Conservation (phyloP, 805 yeast species). For the Suhomyces sp. region DNA sequence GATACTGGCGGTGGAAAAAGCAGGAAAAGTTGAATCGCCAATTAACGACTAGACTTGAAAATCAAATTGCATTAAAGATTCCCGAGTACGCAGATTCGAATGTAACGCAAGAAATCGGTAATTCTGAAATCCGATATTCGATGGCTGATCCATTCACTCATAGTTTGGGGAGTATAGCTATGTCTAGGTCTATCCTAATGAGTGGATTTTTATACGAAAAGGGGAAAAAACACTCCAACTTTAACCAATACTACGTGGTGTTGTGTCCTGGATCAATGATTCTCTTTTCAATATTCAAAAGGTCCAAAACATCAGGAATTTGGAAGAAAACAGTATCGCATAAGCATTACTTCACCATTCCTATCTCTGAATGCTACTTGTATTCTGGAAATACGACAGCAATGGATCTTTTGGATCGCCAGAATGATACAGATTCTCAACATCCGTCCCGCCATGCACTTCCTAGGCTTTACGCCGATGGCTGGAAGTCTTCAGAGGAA, state of each 20-base stretch:
- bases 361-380: conserved; percentile 66
- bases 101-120: conserved; percentile 34
- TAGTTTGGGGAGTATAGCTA: conserved; percentile 55
- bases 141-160: conserved; percentile 51
- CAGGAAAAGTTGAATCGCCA: conserved; percentile 39
- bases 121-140: conserved; percentile 26
- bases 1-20: conserved; percentile 59
- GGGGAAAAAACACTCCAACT: conserved; percentile 63
- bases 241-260: conserved; percentile 58
- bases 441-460: conserved; percentile 56
- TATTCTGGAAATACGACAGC: conserved; percentile 67
- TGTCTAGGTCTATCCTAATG: conserved; percentile 57
- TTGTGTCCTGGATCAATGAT: conserved; percentile 69
- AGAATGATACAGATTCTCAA: conserved; percentile 43
- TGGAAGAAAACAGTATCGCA: conserved; percentile 49
- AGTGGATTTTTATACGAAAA: conserved; percentile 72
- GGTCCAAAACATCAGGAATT: conserved; percentile 46
- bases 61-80: conserved; percentile 46
- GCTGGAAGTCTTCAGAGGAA: conserved; percentile 80
- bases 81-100: conserved; percentile 58
- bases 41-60: conserved; percentile 39
- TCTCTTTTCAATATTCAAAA: conserved; percentile 49
- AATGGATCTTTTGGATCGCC: conserved; percentile 50
- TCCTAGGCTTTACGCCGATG: conserved; percentile 77
- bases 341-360: conserved; percentile 54